Evolutionary conservation across 2,329 filamentous ascomycete species (phyloP), one percentile per base, ranked within the genome.

Genomic region (Stagonosporopsis vannaccii): DNA sequence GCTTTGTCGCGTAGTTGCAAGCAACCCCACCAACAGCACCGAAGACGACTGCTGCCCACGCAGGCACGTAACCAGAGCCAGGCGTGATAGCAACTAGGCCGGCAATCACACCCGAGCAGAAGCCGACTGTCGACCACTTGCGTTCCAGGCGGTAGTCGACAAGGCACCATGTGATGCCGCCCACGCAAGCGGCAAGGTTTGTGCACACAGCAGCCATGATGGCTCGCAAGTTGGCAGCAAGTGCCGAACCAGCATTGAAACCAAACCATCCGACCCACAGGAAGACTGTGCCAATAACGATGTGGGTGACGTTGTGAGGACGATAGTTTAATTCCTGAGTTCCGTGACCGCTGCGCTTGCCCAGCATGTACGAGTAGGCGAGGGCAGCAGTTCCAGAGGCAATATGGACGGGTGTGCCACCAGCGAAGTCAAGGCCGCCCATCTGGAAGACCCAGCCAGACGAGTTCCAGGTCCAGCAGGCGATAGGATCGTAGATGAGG

Each of bases 211-310:
- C 90, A 40, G 92, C 92, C 88, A 96, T 92, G 67, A 96, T 84
- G 40, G 91, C 91, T 44, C 92, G 88, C 71, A 96, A 77, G 75
- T 95, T 96, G 47, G 91, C 91, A 44, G 87, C 83, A 51, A 95
- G 81, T 13, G 91, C 92, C 15, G 89, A 92, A 62, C 92, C 92
- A 45, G 90, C 91, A 69, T 96, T 97, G 86, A 97, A 97, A 43
- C 92, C 92, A 70, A 96, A 96, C 92, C 92, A 97, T 50, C 92
- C 92, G 15, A 96, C 90, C 92, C 92, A 97, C 15, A 97, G 87
- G 79, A 97, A 96, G 42, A 96, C 91, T 3, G 92, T 96, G 26
- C 92, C 92, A 52, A 96, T 90, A 48, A 96, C 91, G 65, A 97
- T 92, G 75, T 96, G 91, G 4, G 92, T 95, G 42, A 96, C 91